Percentiles rank a stretch among this genome's conserved stretches.
These are phyloP conservation scores for Fraxinus xanthoxyloides DNA, from an alignment of 305 asterid species.

Conservation along the genomic window DNA sequence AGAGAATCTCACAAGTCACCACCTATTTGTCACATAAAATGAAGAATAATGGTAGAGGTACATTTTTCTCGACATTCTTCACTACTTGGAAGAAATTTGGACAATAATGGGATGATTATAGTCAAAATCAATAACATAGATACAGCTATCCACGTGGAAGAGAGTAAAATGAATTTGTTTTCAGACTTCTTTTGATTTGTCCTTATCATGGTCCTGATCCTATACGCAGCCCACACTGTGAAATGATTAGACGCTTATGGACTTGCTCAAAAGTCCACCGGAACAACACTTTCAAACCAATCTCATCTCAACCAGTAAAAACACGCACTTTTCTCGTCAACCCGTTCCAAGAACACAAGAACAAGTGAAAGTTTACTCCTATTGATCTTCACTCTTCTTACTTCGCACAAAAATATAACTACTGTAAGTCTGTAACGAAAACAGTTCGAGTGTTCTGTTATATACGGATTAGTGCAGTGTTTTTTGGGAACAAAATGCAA, in stretches of 20 bases:
- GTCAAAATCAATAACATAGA: too few species aligned
- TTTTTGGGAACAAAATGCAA: slow-evolving; percentile 25
- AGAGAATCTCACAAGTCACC: too few species aligned
- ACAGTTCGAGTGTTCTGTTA: not conserved
- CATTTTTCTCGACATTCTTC: too few species aligned
- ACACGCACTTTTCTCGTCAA: not conserved
- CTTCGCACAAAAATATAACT: not conserved
- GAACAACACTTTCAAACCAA: not conserved
- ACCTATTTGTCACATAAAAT: too few species aligned
- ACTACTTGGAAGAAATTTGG: too few species aligned
- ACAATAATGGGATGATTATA: too few species aligned
- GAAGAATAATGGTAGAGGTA: too few species aligned
- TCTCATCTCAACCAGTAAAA: not conserved
- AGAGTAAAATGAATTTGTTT: not conserved
- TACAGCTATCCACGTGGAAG: too few species aligned
- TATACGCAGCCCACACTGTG: slow-evolving; percentile 34
- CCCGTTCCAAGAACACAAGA: not conserved
- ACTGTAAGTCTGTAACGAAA: not conserved
- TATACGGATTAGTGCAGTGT: not conserved
- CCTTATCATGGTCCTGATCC: slow-evolving; percentile 15
- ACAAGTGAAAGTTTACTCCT: not conserved
- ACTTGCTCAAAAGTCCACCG: not conserved
- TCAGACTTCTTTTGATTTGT: not conserved
- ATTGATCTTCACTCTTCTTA: not conserved
- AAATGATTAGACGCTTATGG: slow-evolving; percentile 31